Evolutionary conservation across 306 rosid genomes (phyloP).

Genomic region (Malus fusca): DNA sequence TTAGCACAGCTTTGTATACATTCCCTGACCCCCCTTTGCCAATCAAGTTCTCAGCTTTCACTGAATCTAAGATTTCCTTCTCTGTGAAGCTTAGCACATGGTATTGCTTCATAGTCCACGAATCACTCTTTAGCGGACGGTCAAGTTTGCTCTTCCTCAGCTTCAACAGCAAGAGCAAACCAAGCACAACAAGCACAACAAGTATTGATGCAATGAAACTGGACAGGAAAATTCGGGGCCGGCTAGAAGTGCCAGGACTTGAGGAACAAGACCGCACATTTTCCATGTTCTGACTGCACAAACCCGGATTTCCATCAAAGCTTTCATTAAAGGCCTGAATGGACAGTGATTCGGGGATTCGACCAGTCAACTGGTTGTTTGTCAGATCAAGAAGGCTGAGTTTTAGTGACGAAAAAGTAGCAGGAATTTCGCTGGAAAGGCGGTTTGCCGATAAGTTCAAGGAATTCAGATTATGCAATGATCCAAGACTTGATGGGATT

Average conservation of each 20-base stretch:
- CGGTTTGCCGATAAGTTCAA: conserved; percentile 66
- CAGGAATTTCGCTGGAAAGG: conserved; percentile 63
- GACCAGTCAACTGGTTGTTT: conserved; percentile 51
- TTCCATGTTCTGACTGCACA: conserved; percentile 49
- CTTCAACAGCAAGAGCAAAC: conserved; percentile 36
- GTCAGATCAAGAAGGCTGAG: conserved; percentile 80
- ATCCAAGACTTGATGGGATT: conserved; percentile 58
- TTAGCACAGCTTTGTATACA: conserved; percentile 57
- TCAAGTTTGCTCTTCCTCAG: conserved; percentile 31
- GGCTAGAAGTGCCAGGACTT: conserved; percentile 18
- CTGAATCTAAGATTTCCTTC: conserved; percentile 48
- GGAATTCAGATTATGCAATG: conserved; percentile 57
- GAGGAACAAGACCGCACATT: conserved; percentile 40
- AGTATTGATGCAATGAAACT: conserved; percentile 42
- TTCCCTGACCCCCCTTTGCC: conserved; percentile 92
- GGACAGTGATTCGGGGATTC: conserved; percentile 54
- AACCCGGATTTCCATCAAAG: conserved; percentile 66
- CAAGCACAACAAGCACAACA: conserved; percentile 29
- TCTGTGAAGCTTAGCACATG: conserved; percentile 58
- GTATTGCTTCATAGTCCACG: conserved; percentile 73
- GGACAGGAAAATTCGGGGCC: conserved; percentile 24
- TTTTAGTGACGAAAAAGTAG: conserved; percentile 39
- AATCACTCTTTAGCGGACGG: conserved; percentile 30
- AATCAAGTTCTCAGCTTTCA: conserved; percentile 56
- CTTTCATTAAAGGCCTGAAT: conserved; percentile 52